These are phyloP conservation scores for Danielia oregonensis DNA, from an alignment of 805 yeast species.

Conservation along the genomic window DNA sequence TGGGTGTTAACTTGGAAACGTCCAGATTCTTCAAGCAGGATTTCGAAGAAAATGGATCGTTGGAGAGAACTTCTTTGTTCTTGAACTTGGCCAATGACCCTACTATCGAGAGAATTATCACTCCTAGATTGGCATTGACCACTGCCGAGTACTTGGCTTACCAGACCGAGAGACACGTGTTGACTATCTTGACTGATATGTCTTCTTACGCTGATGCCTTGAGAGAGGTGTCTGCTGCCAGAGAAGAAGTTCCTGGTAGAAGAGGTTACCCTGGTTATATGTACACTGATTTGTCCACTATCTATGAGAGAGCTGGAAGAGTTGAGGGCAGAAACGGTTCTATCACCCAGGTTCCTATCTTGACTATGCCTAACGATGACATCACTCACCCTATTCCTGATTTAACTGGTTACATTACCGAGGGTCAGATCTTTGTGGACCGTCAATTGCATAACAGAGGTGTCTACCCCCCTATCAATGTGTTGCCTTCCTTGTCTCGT, in stretches of 20 bases:
- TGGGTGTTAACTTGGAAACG: conserved; percentile 99
- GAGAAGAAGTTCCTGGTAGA: conserved; percentile 99
- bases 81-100: conserved; percentile 98
- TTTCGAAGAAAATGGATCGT: conserved; percentile 97
- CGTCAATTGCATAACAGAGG: conserved; percentile 96
- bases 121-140: conserved; percentile 97
- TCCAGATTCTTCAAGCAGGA: conserved; percentile 98
- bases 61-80: conserved; percentile 96
- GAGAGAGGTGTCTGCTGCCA: conserved; percentile 99
- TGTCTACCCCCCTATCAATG: conserved; percentile 98
- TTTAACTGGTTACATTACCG: conserved; percentile 98
- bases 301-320: conserved; percentile 99
- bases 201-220: conserved; percentile 99
- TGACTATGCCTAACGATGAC: conserved; percentile 99
- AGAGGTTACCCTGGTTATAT: conserved; percentile 99
- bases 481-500: conserved; percentile 94
- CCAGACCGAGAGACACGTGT: conserved; percentile 98
- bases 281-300: conserved; percentile 99
- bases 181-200: conserved; percentile 98
- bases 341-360: conserved; percentile 96
- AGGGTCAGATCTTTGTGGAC: conserved; percentile 97
- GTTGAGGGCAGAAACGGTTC: conserved; percentile 99
- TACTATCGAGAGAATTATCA: conserved; percentile 97
- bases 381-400: conserved; percentile 99
- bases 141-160: conserved; percentile 98